Conservation (phyloP, 2,329 filamentous ascomycete genomes). For the Claviceps arundinis region DNA sequence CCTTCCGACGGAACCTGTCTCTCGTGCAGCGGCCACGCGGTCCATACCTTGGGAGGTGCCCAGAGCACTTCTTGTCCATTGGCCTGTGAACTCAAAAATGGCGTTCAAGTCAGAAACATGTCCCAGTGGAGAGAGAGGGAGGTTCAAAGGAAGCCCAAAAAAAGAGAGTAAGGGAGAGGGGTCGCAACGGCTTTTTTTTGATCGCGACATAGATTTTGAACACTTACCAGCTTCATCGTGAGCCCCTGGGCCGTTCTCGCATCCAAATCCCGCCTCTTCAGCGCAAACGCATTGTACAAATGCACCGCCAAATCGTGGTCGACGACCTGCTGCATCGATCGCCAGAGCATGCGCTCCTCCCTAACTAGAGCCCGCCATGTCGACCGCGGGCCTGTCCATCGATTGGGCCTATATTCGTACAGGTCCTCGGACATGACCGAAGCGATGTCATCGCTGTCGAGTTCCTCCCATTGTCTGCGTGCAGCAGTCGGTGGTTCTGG, state of each 20-base stretch:
- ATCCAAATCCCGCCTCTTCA: conserved; percentile 35
- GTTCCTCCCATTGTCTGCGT: conserved; percentile 22
- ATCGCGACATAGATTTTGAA: neutral
- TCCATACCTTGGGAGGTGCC: conserved; percentile 52
- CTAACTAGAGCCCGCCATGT: conserved; percentile 54
- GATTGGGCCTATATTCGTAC: conserved; percentile 47
- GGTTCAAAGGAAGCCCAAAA: neutral
- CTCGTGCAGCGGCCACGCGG: conserved; percentile 67
- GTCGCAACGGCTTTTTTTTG: no score
- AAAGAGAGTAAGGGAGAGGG: neutral
- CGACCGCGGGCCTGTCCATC: conserved; percentile 51
- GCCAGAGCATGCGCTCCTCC: conserved; percentile 48
- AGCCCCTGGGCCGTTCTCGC: conserved; percentile 15
- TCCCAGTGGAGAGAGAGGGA: no score
- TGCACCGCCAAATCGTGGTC: conserved; percentile 60
- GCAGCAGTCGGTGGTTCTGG: neutral
- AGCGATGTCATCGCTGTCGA: conserved; percentile 32
- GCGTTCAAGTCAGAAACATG: neutral
- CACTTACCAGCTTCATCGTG: conserved; percentile 15
- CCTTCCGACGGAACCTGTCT: conserved; percentile 45
- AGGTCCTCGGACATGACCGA: conserved; percentile 35
- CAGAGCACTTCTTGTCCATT: conserved; percentile 25
- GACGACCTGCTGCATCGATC: conserved; percentile 48
- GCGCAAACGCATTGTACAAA: conserved; percentile 62
- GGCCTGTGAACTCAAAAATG: conserved; percentile 10